A percentile compares a stretch with the other conserved stretches of the same genome.
These are phyloP conservation scores for Nannochloris sp. DNA, from an alignment of 139 green algal species.

Conservation along the genomic window DNA sequence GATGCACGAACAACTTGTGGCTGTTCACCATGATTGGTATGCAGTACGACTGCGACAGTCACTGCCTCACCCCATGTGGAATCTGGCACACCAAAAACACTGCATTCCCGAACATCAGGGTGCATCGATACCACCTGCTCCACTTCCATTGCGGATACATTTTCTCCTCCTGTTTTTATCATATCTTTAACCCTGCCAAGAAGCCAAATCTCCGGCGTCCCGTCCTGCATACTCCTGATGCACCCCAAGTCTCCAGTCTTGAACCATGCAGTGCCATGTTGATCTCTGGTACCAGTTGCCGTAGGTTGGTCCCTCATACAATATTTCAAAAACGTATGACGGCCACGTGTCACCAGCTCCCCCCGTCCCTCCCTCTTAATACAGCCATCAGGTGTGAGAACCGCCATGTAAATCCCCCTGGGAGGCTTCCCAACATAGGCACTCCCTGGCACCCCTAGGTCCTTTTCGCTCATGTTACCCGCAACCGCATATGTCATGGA, in stretches of 20 bases:
- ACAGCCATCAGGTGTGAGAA: slow-evolving; percentile 1
- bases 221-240: slow-evolving; percentile 17
- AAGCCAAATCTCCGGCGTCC: slow-evolving; percentile 58
- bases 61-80: slow-evolving; percentile 64
- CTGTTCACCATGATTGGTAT: slow-evolving; percentile 32
- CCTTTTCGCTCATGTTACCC: not conserved
- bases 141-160: slow-evolving; percentile 70
- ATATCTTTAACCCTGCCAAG: slow-evolving; percentile 78
- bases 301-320: slow-evolving; percentile 31
- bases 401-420: slow-evolving; percentile 36
- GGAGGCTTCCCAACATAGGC: slow-evolving; percentile 34
- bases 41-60: slow-evolving; percentile 46
- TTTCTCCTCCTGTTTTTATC: slow-evolving; percentile 84
- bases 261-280: not conserved
- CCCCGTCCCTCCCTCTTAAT: slow-evolving; percentile 23
- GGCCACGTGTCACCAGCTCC: slow-evolving; percentile 60
- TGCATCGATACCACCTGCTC: slow-evolving; percentile 32
- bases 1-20: slow-evolving; percentile 2
- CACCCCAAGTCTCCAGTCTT: slow-evolving; percentile 19
- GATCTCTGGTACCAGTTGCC: not conserved
- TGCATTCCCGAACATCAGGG: slow-evolving; percentile 48
- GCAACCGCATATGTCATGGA: slow-evolving; percentile 69
- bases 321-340: slow-evolving; percentile 71
- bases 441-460: slow-evolving; percentile 3
- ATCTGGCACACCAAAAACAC: slow-evolving; percentile 73